Evolutionary conservation across 2,329 filamentous ascomycete species (phyloP), one percentile per base, ranked within the genome.

Genomic region (Aspergillus novoparasiticus): DNA sequence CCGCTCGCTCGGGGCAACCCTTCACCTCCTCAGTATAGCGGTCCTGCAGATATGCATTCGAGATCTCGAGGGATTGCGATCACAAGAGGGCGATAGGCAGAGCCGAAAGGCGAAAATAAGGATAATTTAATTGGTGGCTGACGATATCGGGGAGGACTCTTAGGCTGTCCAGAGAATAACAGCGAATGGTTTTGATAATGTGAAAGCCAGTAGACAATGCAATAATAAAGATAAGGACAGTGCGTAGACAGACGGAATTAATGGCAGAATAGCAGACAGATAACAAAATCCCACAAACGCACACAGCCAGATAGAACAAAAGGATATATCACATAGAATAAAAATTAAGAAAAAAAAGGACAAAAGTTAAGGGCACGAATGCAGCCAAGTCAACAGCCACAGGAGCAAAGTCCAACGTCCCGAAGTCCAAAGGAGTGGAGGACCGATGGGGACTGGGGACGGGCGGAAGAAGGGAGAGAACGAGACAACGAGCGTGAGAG

Each of bases 401-500:
- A 55, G 51, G 51, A 55, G 51, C 51, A 55, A 39, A 55, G 51
- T 55, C 51, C 32, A 55, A 34, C 51, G 32, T 55, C 43, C 50
- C 32, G 43, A 43, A 62, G 66, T 69, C 73, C 68, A 51, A 74
- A 72, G 53, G 70, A 74, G 72, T 73, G 73, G 67, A 72, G 73
- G 71, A 71, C 62, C 21, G 57, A 59, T 50, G 59, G 57, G 56
- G 59, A 58, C 34, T 41, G 55, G 59, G 57, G 50, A 60, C 57
- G 32, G 50, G 50, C 28, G n/a, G 46, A 60, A 55, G 48, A 63
- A 62, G 63, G 62, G 59, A 55, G 43, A 58, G 59, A 64, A 66
- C 65, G 60, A 61, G 60, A 39, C 51, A 43, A 11, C 46, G 32
- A 50, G 30, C n/a, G 46, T 51, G 36, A 39, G 50, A 36, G 12